Evolutionary conservation across 805 yeast genomes (phyloP).

Genomic region (Tetrapisispora namnaoensis): DNA sequence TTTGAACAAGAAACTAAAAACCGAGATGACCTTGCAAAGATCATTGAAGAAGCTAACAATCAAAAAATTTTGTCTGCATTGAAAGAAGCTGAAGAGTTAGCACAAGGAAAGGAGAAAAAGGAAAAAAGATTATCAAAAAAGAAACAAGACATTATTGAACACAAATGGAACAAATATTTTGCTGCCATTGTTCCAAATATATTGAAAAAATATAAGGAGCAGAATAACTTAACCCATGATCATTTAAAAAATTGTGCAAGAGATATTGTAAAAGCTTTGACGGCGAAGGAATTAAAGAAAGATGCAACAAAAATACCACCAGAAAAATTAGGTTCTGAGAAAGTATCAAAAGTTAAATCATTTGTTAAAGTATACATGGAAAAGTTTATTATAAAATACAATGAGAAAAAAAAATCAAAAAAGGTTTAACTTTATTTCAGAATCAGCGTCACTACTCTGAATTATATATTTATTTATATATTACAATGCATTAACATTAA

Average conservation of each 20-base stretch:
- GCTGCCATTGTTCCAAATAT: constrained; percentile 75
- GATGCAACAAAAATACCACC: constrained; percentile 36
- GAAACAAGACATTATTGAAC: constrained; percentile 15
- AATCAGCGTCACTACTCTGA: background rate
- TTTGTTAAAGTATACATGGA: constrained; percentile 60
- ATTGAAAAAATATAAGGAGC: constrained; percentile 53
- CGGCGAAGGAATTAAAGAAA: constrained; percentile 51
- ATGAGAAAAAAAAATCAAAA: constrained; percentile 20
- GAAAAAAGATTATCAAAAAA: constrained; percentile 11
- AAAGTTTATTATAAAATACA: constrained; percentile 44
- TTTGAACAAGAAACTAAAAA: constrained; percentile 21
- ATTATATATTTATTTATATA: background rate
- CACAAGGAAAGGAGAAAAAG: constrained; percentile 11
- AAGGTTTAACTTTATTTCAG: background rate
- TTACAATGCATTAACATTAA: background rate
- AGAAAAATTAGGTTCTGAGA: constrained; percentile 48
- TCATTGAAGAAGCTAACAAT: constrained; percentile 15
- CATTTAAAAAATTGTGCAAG: constrained; percentile 66
- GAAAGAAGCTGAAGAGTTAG: constrained; percentile 15
- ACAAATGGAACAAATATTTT: constrained; percentile 37
- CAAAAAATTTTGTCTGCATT: constrained; percentile 21
- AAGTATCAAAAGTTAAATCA: constrained; percentile 55
- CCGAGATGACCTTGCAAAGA: constrained; percentile 11
- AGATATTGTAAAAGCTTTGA: constrained; percentile 61
- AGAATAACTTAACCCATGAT: constrained; percentile 51